Evolutionary conservation across 2,329 filamentous ascomycete genomes (phyloP).

Genomic region (Fusarium incarnatum): DNA sequence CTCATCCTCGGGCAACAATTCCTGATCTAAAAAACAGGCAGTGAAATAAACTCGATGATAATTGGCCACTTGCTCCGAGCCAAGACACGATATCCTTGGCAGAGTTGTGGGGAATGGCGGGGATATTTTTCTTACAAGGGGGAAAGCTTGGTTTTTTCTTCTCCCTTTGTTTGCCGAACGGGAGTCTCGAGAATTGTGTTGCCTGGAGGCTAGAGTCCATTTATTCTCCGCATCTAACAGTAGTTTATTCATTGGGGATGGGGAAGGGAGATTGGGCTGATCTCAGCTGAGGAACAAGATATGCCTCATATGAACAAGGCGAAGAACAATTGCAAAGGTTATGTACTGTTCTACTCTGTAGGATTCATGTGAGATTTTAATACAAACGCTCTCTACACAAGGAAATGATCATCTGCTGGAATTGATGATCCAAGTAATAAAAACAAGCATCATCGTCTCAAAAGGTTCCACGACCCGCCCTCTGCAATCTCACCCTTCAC

Average conservation of each 20-base stretch:
- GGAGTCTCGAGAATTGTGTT: constrained; percentile 14
- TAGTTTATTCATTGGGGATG: neutral
- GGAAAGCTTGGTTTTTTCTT: constrained; percentile 19
- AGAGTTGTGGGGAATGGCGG: constrained; percentile 21
- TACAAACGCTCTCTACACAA: accelerated
- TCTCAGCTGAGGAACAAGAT: neutral
- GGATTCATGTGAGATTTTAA: neutral
- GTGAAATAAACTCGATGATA: constrained; percentile 15
- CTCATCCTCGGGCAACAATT: constrained; percentile 6
- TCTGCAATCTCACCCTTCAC: constrained; percentile 5
- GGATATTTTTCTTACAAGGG: neutral
- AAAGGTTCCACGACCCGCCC: constrained; percentile 5
- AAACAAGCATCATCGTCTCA: neutral
- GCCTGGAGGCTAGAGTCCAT: constrained; percentile 19
- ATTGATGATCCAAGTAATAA: neutral
- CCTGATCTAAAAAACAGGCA: constrained; percentile 30
- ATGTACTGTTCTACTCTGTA: neutral
- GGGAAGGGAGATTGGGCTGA: neutral
- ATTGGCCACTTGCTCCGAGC: constrained; percentile 1
- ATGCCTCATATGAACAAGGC: neutral
- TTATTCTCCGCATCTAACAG: constrained; percentile 4
- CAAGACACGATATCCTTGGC: constrained; percentile 19
- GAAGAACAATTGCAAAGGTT: neutral
- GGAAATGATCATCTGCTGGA: constrained; percentile 3
- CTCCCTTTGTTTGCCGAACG: neutral